Conservation (phyloP, 805 yeast genomes). For the Wickerhamiella alocasiicola region DNA sequence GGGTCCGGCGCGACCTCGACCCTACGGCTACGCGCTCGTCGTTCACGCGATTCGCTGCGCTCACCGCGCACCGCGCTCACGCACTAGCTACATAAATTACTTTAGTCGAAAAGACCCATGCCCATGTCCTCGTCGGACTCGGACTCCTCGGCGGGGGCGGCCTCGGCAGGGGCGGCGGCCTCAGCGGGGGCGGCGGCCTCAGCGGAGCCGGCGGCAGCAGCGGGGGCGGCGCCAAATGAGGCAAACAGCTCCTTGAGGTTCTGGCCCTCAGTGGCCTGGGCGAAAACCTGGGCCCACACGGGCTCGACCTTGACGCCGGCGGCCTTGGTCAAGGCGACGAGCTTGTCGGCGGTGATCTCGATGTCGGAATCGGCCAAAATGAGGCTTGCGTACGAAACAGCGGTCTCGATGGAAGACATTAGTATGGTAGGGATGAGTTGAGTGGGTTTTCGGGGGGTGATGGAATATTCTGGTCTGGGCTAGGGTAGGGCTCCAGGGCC, state of each 20-base stretch:
- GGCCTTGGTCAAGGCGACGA: slow-evolving; percentile 57
- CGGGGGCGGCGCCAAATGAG: slow-evolving; percentile 51
- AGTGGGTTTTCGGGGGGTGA: slow-evolving; percentile 2
- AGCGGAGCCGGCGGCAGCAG: slow-evolving; percentile 97
- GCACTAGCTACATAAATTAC: not conserved
- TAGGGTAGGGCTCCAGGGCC: slow-evolving; percentile 13
- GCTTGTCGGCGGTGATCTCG: slow-evolving; percentile 72
- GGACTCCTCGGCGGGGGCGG: slow-evolving; percentile 57
- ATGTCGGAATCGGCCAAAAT: slow-evolving; percentile 87
- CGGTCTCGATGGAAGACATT: slow-evolving; percentile 74
- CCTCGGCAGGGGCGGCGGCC: slow-evolving; percentile 58
- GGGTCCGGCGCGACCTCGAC: too few relatives aligned
- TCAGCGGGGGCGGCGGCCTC: slow-evolving; percentile 55
- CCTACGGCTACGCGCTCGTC: too few relatives aligned
- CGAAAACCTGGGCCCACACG: slow-evolving; percentile 71
- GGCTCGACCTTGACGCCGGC: slow-evolving; percentile 48
- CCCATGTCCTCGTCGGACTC: slow-evolving; percentile 73
- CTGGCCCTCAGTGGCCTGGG: slow-evolving; percentile 78
- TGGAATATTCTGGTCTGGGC: slow-evolving; percentile 8
- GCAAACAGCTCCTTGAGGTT: slow-evolving; percentile 67
- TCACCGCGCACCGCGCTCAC: too few relatives aligned
- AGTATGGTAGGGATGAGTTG: slow-evolving; percentile 2
- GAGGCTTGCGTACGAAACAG: slow-evolving; percentile 89
- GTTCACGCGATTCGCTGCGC: too few relatives aligned
- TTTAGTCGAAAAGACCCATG: slow-evolving; percentile 96